phyloP scores from a whole-genome alignment of 106 monocot species.

The Posidonia australis region DNA sequence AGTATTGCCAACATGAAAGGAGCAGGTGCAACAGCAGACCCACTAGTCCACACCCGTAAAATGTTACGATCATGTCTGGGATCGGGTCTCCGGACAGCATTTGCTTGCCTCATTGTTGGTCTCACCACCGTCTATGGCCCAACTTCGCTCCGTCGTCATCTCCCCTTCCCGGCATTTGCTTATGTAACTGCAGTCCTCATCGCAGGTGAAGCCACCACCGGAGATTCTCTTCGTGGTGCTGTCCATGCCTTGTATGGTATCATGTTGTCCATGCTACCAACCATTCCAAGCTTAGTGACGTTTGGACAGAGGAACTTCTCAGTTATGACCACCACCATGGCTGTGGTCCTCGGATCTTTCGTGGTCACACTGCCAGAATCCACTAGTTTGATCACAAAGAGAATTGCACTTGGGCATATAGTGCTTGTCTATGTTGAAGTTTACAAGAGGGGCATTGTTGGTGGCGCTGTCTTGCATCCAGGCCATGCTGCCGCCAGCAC shows the following conservation, averaged over 20 bases:
- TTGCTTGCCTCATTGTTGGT: slow-evolving; percentile 41
- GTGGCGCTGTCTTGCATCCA: slow-evolving; percentile 13
- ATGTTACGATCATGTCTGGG: slow-evolving; percentile 26
- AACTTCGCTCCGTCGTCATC: slow-evolving; percentile 7
- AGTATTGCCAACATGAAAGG: background rate
- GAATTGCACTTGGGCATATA: slow-evolving; percentile 56
- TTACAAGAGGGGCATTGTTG: background rate
- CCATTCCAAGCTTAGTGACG: slow-evolving; percentile 21
- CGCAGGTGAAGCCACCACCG: slow-evolving; percentile 41
- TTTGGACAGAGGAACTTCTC: slow-evolving; percentile 21
- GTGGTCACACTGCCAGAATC: slow-evolving; percentile 26
- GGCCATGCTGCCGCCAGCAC: slow-evolving; percentile 39
- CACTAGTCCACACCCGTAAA: background rate
- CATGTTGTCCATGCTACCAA: slow-evolving; percentile 21
- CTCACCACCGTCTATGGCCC: slow-evolving; percentile 30
- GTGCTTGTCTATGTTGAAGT: slow-evolving; percentile 41
- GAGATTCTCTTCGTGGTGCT: slow-evolving; percentile 23
- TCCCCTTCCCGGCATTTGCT: slow-evolving; percentile 52
- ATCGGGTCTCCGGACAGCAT: slow-evolving; percentile 35
- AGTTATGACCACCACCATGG: slow-evolving; percentile 5
- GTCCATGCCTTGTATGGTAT: slow-evolving; percentile 22
- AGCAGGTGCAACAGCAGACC: background rate
- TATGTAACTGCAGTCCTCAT: slow-evolving; percentile 48
- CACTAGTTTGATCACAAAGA: slow-evolving; percentile 20
- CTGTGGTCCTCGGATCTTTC: slow-evolving; percentile 34